phyloP scores from a whole-genome alignment of 2,329 filamentous ascomycete genomes.

The Pseudohalonectria lignicola region DNA sequence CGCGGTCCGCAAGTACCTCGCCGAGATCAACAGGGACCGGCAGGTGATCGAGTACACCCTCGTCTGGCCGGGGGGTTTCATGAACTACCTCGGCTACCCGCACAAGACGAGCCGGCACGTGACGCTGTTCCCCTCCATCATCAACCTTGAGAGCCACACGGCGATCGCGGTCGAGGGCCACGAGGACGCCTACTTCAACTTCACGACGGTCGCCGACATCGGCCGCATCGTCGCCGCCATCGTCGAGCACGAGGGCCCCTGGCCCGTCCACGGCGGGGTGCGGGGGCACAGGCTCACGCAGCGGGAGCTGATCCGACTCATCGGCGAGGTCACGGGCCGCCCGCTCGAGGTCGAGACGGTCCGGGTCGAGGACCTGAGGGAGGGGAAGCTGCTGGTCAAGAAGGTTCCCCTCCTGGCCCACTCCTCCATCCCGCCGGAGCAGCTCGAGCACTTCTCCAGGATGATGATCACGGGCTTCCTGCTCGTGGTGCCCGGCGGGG shows the following conservation, averaged over 20 bases:
- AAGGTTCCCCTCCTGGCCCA: slow-evolving; percentile 26
- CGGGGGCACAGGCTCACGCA: slow-evolving; percentile 22
- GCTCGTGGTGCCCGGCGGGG: slow-evolving; percentile 25
- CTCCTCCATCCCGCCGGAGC: slow-evolving; percentile 19
- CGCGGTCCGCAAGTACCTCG: slow-evolving; percentile 35
- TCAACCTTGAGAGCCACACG: slow-evolving; percentile 28
- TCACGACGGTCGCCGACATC: slow-evolving; percentile 32
- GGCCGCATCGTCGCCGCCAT: slow-evolving; percentile 24
- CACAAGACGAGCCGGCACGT: slow-evolving; percentile 33
- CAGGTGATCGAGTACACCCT: slow-evolving; percentile 42
- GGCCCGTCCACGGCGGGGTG: slow-evolving; percentile 30
- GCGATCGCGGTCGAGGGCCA: slow-evolving; percentile 29
- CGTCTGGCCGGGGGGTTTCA: slow-evolving; percentile 43
- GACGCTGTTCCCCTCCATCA: slow-evolving; percentile 20
- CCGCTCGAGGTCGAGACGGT: slow-evolving; percentile 32
- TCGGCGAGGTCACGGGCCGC: slow-evolving; percentile 9
- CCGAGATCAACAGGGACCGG: slow-evolving; percentile 34
- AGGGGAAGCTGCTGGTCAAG: slow-evolving; percentile 24
- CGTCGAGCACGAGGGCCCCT: slow-evolving; percentile 29
- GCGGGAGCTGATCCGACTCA: slow-evolving; percentile 25
- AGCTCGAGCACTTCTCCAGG: slow-evolving; percentile 20
- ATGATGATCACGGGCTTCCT: slow-evolving; percentile 28
- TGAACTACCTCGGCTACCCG: slow-evolving; percentile 43
- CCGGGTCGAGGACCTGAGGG: slow-evolving; percentile 32
- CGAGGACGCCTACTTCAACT: slow-evolving; percentile 28